A percentile compares a stretch with the other conserved stretches of the same genome.
Conservation (phyloP, 2,329 filamentous ascomycete species). For the Tolypocladium endophyticum region DNA sequence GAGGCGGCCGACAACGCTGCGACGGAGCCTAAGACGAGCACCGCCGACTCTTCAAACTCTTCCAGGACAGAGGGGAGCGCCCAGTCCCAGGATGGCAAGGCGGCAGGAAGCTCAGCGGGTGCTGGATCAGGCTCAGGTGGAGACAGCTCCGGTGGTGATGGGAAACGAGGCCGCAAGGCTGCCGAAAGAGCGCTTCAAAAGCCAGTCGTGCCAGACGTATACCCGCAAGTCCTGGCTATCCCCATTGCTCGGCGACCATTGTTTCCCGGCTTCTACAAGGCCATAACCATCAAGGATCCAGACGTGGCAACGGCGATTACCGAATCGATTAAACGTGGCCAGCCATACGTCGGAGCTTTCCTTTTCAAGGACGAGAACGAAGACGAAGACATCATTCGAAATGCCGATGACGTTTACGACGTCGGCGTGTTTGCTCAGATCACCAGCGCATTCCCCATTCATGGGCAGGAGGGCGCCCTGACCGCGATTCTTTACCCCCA, state of each 20-base stretch:
- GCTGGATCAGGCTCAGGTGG: slow-evolving; percentile 35
- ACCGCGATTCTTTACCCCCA: slow-evolving; percentile 96
- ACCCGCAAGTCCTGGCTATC: slow-evolving; percentile 95
- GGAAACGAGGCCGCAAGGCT: slow-evolving; percentile 62
- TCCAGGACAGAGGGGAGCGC: slow-evolving; percentile 30
- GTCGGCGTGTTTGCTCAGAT: slow-evolving; percentile 97
- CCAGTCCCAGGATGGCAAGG: slow-evolving; percentile 40
- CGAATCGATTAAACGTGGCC: slow-evolving; percentile 92
- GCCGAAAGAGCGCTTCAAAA: slow-evolving; percentile 73
- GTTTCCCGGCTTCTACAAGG: slow-evolving; percentile 98
- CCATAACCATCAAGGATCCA: slow-evolving; percentile 89
- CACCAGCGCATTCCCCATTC: slow-evolving; percentile 87
- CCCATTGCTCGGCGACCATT: slow-evolving; percentile 88
- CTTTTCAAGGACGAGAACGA: slow-evolving; percentile 92
- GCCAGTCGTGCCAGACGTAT: slow-evolving; percentile 83
- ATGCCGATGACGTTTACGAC: slow-evolving; percentile 83
- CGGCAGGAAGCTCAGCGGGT: slow-evolving; percentile 42
- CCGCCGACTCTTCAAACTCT: slow-evolving; percentile 31
- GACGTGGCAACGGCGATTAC: slow-evolving; percentile 86
- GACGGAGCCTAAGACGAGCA: slow-evolving; percentile 32
- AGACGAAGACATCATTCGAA: slow-evolving; percentile 89
- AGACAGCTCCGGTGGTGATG: slow-evolving; percentile 47
- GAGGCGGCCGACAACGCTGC: slow-evolving; percentile 34
- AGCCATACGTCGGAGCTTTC: slow-evolving; percentile 95
- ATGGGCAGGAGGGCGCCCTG: slow-evolving; percentile 73